Percentiles rank a stretch among this genome's conserved stretches.
Conservation (phyloP, 208 protist species). For the Spongospora subterranea region DNA sequence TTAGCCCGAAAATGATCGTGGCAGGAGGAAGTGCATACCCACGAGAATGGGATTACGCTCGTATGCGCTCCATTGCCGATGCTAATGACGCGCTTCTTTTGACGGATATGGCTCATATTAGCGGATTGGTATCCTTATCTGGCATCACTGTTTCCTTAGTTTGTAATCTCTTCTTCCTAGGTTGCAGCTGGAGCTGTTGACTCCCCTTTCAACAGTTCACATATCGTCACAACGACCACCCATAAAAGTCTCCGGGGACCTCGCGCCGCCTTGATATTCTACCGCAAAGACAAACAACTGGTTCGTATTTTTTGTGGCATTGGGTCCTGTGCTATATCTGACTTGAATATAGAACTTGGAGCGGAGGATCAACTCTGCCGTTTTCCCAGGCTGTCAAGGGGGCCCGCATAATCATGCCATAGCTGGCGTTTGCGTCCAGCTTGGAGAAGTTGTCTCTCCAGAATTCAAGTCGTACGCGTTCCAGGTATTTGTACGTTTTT, state of each 20-base stretch:
- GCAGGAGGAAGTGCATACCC: constrained; percentile 92
- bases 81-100: constrained; percentile 86
- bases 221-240: constrained; percentile 99
- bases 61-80: constrained; percentile 80
- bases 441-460: constrained; percentile 84
- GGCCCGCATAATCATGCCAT: constrained; percentile 98
- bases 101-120: constrained; percentile 98
- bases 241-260: constrained; percentile 99
- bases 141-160: background rate
- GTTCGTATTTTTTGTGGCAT: background rate
- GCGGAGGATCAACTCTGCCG: constrained; percentile 91
- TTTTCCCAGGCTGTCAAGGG: constrained; percentile 96
- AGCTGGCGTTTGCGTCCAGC: constrained; percentile 91
- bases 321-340: background rate
- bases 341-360: constrained; percentile 79
- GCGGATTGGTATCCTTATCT: constrained; percentile 60
- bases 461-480: constrained; percentile 90
- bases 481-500: constrained; percentile 79
- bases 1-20: constrained; percentile 93
- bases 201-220: constrained; percentile 91
- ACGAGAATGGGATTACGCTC: constrained; percentile 93
- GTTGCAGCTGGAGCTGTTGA: constrained; percentile 63
- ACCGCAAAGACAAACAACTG: constrained; percentile 80
- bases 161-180: constrained; percentile 60
- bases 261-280: constrained; percentile 92